Conservation (phyloP, 2,329 filamentous ascomycete genomes). For the Raffaelea arxii region DNA sequence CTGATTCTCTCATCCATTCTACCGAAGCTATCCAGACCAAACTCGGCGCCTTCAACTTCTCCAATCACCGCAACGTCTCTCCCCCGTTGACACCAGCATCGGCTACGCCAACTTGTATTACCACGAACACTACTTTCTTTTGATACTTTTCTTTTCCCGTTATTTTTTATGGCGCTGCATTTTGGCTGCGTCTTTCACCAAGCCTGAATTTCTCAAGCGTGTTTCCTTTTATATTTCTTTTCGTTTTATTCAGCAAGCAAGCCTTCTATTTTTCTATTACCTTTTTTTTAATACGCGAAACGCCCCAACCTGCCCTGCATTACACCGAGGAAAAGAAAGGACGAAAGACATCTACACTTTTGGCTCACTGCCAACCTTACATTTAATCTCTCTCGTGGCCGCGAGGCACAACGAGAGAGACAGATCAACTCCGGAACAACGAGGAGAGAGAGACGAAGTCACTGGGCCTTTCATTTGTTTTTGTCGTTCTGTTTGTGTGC, state of each 20-base stretch:
- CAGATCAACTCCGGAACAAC: neutral
- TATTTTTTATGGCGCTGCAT: neutral
- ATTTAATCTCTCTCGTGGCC: constrained; percentile 16
- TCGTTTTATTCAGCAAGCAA: too few species aligned
- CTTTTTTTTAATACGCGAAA: constrained; percentile 21
- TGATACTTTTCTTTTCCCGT: neutral
- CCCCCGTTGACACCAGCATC: neutral
- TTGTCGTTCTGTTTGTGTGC: neutral
- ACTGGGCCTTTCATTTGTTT: neutral
- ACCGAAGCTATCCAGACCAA: neutral
- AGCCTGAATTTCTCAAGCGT: constrained; percentile 1
- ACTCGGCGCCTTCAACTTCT: neutral
- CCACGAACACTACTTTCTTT: neutral
- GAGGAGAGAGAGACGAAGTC: neutral
- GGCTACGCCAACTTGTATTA: neutral
- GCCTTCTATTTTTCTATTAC: constrained; percentile 4
- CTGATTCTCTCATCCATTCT: neutral
- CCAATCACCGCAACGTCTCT: neutral
- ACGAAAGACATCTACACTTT: constrained; percentile 15
- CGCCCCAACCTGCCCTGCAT: constrained; percentile 14
- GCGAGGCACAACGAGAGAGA: constrained; percentile 11
- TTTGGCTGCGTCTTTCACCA: neutral
- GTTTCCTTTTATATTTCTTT: neutral
- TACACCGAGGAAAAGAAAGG: constrained; percentile 2
- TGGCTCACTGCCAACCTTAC: constrained; percentile 19